Base-by-base conservation (phyloP, 2,329 filamentous ascomycete genomes). In the Sarocladium kiliense region DNA sequence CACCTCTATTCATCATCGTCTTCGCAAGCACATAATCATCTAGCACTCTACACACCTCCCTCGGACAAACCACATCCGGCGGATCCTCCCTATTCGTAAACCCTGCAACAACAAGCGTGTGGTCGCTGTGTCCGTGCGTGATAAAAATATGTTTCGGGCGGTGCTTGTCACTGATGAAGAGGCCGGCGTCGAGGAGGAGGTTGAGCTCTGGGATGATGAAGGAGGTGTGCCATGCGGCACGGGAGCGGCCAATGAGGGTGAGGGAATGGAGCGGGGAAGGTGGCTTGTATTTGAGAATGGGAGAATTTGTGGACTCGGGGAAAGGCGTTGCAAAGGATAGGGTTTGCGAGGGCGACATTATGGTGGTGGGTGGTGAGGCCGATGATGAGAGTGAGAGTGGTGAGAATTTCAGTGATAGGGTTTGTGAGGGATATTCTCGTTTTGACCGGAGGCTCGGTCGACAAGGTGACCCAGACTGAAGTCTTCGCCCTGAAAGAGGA, bases 201-300 rank as follows among this genome's bases (percentile, higher is more conserved):
- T 77, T 75, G 53, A 79, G 73, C 58, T 77, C 72, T 1, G 76
- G 76, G 53, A 79, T 71, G 45, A 79, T 65, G 57, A 79, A 79
- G 4, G 75, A 77, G 2, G 76, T 79, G 63, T 78, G 75, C 76
- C 76, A 78, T 14, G 76, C 76, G 6, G 76, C 76, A 14, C 76
- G 73, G 7, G 76, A 78, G 25, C 70, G 70, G 54, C 76, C 76
- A 1, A 74, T 76, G 10, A 79, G 67, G 3, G 74, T 66, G 55
- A 68, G 68, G 49, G 75, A 69, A 53, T 67, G 64, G 58, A 73
- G 67, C 0, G 75, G 75, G 30, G 68, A 70, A 6, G 76, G 75
- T 56, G 78, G 74, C 11, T 64, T 65, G 73, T 74, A 77, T 56
- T 77, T 73, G 0, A 78, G 66, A 19, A 77, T 63, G n/a, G 72